Percentiles rank a stretch among this genome's conserved stretches.
Evolutionary conservation across 345 rosid species (phyloP).

Genomic region (Jatropha curcas): DNA sequence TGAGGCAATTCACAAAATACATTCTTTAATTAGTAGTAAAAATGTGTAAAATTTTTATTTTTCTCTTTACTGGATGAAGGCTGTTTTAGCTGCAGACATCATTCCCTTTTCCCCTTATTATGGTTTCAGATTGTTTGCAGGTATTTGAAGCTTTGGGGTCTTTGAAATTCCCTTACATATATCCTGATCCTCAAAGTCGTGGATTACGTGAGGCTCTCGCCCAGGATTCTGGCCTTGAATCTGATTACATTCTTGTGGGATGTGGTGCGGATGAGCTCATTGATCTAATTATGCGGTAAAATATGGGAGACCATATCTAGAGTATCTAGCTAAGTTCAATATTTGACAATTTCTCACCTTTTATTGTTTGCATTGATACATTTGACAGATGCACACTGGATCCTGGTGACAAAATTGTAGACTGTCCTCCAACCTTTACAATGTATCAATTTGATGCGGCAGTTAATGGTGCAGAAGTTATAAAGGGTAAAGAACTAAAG

Average conservation of each 20-base stretch:
- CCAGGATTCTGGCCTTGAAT: slow-evolving; percentile 79
- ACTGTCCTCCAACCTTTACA: slow-evolving; percentile 97
- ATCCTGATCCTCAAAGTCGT: slow-evolving; percentile 92
- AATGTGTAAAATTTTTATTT: not conserved
- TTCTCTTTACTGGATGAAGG: not conserved
- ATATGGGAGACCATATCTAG: slow-evolving; percentile 1
- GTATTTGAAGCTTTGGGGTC: slow-evolving; percentile 87
- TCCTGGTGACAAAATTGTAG: slow-evolving; percentile 93
- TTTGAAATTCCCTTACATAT: slow-evolving; percentile 80
- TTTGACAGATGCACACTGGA: slow-evolving; percentile 77
- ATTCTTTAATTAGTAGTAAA: not conserved
- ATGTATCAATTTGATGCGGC: slow-evolving; percentile 99
- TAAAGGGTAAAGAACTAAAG: slow-evolving; percentile 75
- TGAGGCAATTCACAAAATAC: slow-evolving; percentile 57
- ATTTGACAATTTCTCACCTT: not conserved
- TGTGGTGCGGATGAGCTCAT: slow-evolving; percentile 98
- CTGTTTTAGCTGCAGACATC: not conserved
- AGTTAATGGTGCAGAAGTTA: slow-evolving; percentile 76
- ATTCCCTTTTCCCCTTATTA: not conserved
- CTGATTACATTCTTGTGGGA: slow-evolving; percentile 84
- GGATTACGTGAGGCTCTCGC: slow-evolving; percentile 81
- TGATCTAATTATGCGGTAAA: slow-evolving; percentile 95
- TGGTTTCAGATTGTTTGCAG: slow-evolving; percentile 54
- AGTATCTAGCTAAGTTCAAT: not conserved
- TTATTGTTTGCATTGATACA: not conserved